Percentiles rank a stretch among this genome's conserved stretches.
These are phyloP conservation scores for Kwoniella mangroviensis DNA, from an alignment of 768 basidiomycete genomes.

Conservation along the genomic window DNA sequence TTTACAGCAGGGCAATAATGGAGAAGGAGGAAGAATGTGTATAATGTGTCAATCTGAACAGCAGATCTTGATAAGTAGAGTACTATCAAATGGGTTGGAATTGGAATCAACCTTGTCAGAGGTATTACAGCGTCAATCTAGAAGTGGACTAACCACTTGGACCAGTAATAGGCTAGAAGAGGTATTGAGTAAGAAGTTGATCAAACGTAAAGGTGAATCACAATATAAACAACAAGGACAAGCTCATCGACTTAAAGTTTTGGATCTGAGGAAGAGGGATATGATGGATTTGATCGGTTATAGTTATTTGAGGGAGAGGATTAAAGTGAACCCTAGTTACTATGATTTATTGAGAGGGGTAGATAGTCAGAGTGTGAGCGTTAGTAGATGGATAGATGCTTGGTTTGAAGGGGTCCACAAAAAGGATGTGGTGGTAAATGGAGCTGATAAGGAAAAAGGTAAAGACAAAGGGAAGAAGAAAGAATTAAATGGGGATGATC, in stretches of 20 bases:
- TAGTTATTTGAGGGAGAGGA: constrained; percentile 75
- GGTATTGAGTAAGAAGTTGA: neutral
- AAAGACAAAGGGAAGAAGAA: constrained; percentile 6
- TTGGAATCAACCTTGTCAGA: constrained; percentile 74
- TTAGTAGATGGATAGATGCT: constrained; percentile 74
- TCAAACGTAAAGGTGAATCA: neutral
- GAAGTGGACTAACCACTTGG: neutral
- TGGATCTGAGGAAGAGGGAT: constrained; percentile 67
- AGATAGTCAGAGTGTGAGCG: constrained; percentile 62
- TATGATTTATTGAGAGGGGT: constrained; percentile 65
- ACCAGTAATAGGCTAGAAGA: neutral
- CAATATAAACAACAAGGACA: constrained; percentile 6
- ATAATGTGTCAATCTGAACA: constrained; percentile 89
- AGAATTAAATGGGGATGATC: neutral
- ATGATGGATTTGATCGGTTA: constrained; percentile 77
- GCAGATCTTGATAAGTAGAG: constrained; percentile 76
- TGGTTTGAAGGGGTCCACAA: constrained; percentile 33
- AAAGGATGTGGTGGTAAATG: neutral
- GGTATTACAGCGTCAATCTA: constrained; percentile 43
- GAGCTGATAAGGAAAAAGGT: neutral
- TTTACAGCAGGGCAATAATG: neutral
- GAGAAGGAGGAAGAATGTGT: constrained; percentile 66
- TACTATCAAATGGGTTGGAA: constrained; percentile 85
- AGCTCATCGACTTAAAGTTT: constrained; percentile 46
- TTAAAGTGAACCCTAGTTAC: constrained; percentile 79